Conservation (phyloP, 2,329 filamentous ascomycete genomes). For the Xylariaceae sp. region DNA sequence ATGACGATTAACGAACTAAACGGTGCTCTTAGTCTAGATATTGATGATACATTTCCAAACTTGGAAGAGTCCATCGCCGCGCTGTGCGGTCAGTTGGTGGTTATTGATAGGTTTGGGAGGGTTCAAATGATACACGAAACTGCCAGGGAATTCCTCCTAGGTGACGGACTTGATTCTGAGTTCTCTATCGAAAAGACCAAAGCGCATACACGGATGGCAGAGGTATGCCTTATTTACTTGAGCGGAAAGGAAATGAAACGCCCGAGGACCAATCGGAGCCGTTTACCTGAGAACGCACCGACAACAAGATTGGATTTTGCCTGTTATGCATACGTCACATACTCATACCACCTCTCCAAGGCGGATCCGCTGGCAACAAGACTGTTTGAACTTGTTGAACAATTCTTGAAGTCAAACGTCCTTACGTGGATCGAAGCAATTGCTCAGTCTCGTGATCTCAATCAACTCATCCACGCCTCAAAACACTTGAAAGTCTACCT, state of each 20-base stretch:
- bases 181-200: neutral
- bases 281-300: neutral
- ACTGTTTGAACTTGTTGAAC: neutral
- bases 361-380: neutral
- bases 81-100: slow-evolving; percentile 7
- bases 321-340: neutral
- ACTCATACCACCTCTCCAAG: slow-evolving; percentile 5
- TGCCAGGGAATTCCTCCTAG: slow-evolving; percentile 6
- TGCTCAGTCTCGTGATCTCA: neutral
- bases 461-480: neutral
- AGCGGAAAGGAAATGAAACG: slow-evolving; percentile 5
- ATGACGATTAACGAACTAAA: neutral
- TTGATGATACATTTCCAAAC: neutral
- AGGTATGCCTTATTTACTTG: slow-evolving; percentile 3
- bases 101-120: slow-evolving; percentile 3
- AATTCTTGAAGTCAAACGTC: neutral
- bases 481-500: neutral
- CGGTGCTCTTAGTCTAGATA: neutral
- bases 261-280: neutral
- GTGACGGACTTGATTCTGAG: neutral
- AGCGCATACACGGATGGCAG: neutral
- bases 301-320: neutral
- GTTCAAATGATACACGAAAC: slow-evolving; percentile 12
- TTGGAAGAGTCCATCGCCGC: slow-evolving; percentile 4
- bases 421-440: slow-evolving; percentile 8